Evolutionary conservation across 495 filamentous ascomycete genomes (phyloP), one percentile per base, ranked within the genome.

Genomic region (Xylaria nigripes): DNA sequence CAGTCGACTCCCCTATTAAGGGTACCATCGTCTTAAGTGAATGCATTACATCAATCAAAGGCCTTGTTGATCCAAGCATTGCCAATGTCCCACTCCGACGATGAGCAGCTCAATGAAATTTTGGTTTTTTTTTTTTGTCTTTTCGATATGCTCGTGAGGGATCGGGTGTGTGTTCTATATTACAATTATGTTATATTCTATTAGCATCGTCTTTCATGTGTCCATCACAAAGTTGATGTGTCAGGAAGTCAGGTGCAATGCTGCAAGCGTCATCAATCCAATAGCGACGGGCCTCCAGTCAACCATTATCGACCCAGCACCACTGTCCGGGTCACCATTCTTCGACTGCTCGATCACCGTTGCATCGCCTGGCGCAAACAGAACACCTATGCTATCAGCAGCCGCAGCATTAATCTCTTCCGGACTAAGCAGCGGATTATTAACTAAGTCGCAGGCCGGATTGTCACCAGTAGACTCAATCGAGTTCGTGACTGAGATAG

Each of bases 401-500:
- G 62, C 57, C 25, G 56, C 61, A 7, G 55, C 60, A 9, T 69
- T 48, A 23, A 75, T 62, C 40, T 75, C 63, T 21, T 73, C 73
- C 36, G 70, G 70, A 1, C 62, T 56, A 15, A 73, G 60, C 18
- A 76, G 22, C 49, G 62, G 60, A 54, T 81, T 81, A 48, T 73
- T 61, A 24, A 81, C 58, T 0, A 51, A 50, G 46, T 74, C 73
- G 48, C 77, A 81, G 24, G 70, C 61, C 24, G 75, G 72, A 29
- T 77, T 68, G 48, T 53, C 54, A 24, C 51, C 59, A 7, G 56
- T 60, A 18, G 66, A 61, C 0, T 70, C 59, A 55, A 86, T 86
- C 43, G 70, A 70, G 58, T 86, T 87, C n/a, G 81, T 83, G 45
- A 86, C 78, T 3, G 74, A 74, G 58, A 87, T 82, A 19, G 83